phyloP scores from a whole-genome alignment of 495 filamentous ascomycete species.

The Daldinia concentrica region DNA sequence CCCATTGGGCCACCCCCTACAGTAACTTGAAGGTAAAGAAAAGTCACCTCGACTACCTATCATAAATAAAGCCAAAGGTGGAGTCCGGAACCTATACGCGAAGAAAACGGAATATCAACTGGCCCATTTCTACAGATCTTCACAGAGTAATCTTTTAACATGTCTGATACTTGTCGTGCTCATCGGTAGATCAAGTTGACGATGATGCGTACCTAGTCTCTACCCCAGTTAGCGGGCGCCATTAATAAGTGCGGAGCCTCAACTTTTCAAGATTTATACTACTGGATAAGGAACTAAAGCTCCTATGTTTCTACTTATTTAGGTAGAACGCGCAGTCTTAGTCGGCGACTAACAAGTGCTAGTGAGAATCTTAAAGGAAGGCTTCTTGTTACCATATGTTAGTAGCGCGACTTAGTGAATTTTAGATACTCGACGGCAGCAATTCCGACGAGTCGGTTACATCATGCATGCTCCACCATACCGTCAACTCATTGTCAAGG shows the following conservation, averaged over 20 bases:
- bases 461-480: constrained; percentile 24
- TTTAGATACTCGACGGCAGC: constrained; percentile 4
- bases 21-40: too few relatives aligned
- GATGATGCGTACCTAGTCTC: constrained; percentile 1
- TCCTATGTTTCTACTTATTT: constrained; percentile 5
- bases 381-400: background rate
- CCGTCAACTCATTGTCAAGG: constrained; percentile 11
- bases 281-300: constrained; percentile 18
- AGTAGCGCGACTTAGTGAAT: constrained; percentile 7
- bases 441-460: constrained; percentile 14
- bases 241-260: background rate
- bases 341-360: constrained; percentile 2
- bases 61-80: background rate
- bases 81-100: background rate
- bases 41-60: background rate
- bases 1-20: background rate
- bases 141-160: background rate
- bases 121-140: background rate
- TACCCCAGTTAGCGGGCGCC: background rate
- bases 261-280: constrained; percentile 11
- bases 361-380: background rate
- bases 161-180: background rate
- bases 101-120: background rate
- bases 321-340: background rate
- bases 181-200: constrained; percentile 2